phyloP scores from a whole-genome alignment of 164 flowering plant genomes.

The Magnolia changhungtana region DNA sequence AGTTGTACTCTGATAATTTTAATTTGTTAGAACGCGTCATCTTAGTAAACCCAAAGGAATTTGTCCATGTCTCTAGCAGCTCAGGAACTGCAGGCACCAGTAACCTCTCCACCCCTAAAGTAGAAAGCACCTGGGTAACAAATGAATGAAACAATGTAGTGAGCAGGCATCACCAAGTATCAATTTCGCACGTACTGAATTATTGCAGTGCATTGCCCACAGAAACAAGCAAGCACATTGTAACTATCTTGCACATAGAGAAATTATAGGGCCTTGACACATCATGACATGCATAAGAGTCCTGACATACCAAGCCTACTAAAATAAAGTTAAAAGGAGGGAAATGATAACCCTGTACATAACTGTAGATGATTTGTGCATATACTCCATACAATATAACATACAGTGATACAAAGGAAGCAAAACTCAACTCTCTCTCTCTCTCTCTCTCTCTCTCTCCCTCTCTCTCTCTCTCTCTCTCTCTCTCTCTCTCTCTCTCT shows the following conservation, averaged over 20 bases:
- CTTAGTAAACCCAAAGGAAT: conserved; percentile 70
- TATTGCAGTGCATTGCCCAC: background rate
- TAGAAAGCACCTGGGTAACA: conserved; percentile 51
- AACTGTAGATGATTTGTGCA: too few species aligned
- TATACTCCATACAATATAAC: background rate
- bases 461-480: too few species aligned
- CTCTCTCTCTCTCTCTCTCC: too few species aligned
- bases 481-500: too few species aligned
- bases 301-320: background rate
- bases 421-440: too few species aligned
- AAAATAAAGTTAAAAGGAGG: background rate
- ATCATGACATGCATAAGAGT: background rate
- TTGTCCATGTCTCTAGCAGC: conserved; percentile 65
- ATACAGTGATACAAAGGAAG: background rate
- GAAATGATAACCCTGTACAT: background rate
- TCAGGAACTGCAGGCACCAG: conserved; percentile 72
- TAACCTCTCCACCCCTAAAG: conserved; percentile 71
- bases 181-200: background rate
- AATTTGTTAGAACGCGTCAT: conserved; percentile 54
- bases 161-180: background rate
- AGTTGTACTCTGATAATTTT: conserved; percentile 43
- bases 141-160: background rate
- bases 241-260: background rate
- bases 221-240: background rate
- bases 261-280: background rate